Evolutionary conservation across 2,329 filamentous ascomycete species (phyloP).

Genomic region (Alternaria arborescens): DNA sequence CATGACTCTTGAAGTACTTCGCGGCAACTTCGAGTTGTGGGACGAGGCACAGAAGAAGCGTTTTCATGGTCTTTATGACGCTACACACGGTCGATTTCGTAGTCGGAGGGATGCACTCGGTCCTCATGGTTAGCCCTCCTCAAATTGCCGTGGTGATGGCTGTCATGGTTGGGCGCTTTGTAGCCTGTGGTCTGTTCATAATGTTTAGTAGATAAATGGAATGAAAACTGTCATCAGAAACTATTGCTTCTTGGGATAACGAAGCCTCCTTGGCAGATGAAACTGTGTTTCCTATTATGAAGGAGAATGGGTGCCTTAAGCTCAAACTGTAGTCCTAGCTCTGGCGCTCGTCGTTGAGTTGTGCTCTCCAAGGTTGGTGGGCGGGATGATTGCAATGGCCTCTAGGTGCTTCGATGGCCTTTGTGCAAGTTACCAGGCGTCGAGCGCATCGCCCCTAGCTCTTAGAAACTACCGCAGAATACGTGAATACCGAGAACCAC

Average conservation of each 20-base stretch:
- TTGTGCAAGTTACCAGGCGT: no score
- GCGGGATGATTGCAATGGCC: background rate
- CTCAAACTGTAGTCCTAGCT: background rate
- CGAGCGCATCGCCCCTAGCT: no score
- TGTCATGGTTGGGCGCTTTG: background rate
- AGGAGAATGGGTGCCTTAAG: background rate
- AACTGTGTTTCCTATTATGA: background rate
- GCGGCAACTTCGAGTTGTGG: background rate
- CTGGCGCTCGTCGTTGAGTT: background rate
- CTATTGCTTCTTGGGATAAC: background rate
- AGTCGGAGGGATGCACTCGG: no score
- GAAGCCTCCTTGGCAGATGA: background rate
- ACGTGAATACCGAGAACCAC: no score
- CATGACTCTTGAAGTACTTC: constrained; percentile 30
- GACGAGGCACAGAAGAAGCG: no score
- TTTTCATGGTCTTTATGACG: no score
- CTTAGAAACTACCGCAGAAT: no score
- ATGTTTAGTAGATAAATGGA: background rate
- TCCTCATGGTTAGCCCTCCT: no score
- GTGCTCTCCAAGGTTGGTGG: background rate
- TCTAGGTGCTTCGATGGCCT: background rate
- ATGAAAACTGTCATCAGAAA: background rate
- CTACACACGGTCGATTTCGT: no score
- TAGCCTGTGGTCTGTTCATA: background rate
- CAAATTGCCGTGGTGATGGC: no score